Percentiles rank a stretch among this genome's conserved stretches.
Evolutionary conservation across 768 basidiomycete genomes (phyloP).

Genomic region (Panaeolus cyanescens): DNA sequence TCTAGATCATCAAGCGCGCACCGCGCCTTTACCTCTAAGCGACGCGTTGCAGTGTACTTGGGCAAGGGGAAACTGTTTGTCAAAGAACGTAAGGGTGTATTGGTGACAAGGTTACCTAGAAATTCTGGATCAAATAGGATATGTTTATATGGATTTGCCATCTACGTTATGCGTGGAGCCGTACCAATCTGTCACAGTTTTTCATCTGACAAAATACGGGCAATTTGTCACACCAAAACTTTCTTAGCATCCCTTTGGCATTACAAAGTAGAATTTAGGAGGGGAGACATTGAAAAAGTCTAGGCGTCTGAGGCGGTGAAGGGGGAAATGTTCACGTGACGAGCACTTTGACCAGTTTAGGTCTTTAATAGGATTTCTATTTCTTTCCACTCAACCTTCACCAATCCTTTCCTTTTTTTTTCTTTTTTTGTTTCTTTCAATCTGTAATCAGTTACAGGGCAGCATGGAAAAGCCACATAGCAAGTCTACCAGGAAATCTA

Average conservation of each 20-base stretch:
- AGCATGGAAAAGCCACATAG: conserved; percentile 29
- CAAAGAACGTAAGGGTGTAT: too few relatives aligned
- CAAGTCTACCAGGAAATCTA: not conserved
- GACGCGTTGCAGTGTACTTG: not conserved
- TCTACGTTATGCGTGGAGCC: not conserved
- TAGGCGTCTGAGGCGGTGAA: not conserved
- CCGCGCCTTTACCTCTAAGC: not conserved
- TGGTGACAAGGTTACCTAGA: too few relatives aligned
- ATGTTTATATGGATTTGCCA: too few relatives aligned
- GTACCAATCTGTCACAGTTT: not conserved
- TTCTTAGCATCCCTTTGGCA: not conserved
- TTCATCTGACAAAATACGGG: not conserved
- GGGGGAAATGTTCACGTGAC: not conserved
- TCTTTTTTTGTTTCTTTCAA: conserved; percentile 8
- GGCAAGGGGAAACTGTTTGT: not conserved
- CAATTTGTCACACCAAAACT: too few relatives aligned
- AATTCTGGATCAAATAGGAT: too few relatives aligned
- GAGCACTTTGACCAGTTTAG: conserved; percentile 17
- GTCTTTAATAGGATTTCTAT: conserved; percentile 19
- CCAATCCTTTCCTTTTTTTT: conserved; percentile 12
- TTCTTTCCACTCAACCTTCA: conserved; percentile 15
- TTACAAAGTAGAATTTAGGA: not conserved
- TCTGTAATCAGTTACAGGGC: conserved; percentile 3
- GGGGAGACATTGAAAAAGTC: not conserved
- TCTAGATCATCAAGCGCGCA: not conserved